These are phyloP conservation scores for Cryphonectria carpinicola DNA, from an alignment of 2,329 filamentous ascomycete species.

Conservation along the genomic window DNA sequence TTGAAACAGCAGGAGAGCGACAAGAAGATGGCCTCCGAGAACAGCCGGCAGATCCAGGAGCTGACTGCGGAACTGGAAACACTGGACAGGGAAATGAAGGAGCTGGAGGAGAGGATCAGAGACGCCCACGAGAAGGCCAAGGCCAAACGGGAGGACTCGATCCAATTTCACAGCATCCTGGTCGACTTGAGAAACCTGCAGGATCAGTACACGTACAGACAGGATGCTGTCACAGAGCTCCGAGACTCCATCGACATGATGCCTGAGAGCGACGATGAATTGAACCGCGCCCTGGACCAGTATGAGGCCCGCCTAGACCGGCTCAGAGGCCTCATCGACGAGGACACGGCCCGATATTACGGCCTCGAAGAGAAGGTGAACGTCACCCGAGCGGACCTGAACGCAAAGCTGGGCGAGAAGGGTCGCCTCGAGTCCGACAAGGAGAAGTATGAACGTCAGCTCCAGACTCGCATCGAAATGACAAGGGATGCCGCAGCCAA, in stretches of 20 bases:
- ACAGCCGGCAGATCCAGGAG: conserved; percentile 68
- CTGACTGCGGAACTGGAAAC: conserved; percentile 60
- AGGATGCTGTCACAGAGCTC: conserved; percentile 72
- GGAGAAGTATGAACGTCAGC: conserved; percentile 80
- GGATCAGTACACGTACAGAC: conserved; percentile 71
- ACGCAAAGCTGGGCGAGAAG: conserved; percentile 63
- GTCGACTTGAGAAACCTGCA: conserved; percentile 76
- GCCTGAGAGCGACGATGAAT: conserved; percentile 74
- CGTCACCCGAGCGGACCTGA: conserved; percentile 50
- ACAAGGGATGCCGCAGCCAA: conserved; percentile 76
- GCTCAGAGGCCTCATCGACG: conserved; percentile 65
- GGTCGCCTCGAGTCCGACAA: conserved; percentile 86
- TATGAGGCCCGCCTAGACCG: conserved; percentile 76
- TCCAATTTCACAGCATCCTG: conserved; percentile 74
- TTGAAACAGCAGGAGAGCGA: conserved; percentile 84
- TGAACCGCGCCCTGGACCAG: conserved; percentile 72
- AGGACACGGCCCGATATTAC: conserved; percentile 66
- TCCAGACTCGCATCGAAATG: conserved; percentile 71
- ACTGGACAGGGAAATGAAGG: conserved; percentile 49
- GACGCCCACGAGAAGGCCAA: conserved; percentile 50
- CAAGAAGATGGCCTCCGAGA: conserved; percentile 70
- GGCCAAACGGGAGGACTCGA: conserved; percentile 73
- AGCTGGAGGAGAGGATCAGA: conserved; percentile 63
- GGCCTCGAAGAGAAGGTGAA: conserved; percentile 60
- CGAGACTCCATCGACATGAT: conserved; percentile 76